These are phyloP conservation scores for Sonneratia alba DNA, from an alignment of 345 rosid species.

Conservation along the genomic window DNA sequence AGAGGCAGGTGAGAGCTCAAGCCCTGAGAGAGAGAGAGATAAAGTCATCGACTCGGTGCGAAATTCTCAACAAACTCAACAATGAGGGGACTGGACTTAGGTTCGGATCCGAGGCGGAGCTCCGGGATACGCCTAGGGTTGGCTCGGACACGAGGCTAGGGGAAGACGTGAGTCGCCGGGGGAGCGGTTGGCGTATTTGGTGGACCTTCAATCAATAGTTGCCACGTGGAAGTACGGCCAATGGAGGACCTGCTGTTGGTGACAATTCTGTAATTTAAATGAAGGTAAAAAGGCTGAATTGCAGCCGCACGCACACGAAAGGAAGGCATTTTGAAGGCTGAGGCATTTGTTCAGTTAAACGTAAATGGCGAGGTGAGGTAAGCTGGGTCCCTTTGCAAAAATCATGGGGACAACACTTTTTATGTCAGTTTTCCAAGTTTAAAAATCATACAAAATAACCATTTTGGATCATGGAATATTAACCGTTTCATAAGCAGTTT, in stretches of 20 bases:
- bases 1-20: background rate
- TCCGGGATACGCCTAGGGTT: background rate
- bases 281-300: no score
- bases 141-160: conserved; percentile 1
- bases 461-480: no score
- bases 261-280: background rate
- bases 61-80: conserved; percentile 7
- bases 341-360: no score
- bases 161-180: background rate
- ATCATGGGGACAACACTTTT: no score
- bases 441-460: no score
- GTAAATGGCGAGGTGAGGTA: no score
- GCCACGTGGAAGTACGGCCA: background rate
- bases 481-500: no score
- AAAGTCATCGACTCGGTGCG: conserved; percentile 7
- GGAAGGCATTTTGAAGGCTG: no score
- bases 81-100: background rate
- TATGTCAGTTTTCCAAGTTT: no score
- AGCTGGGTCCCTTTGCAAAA: no score
- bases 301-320: no score
- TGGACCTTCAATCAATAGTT: background rate
- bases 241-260: background rate
- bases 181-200: background rate
- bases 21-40: background rate
- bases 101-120: background rate